These are phyloP conservation scores for Lodderomyces theae DNA, from an alignment of 1,139 yeast genomes.

Conservation along the genomic window DNA sequence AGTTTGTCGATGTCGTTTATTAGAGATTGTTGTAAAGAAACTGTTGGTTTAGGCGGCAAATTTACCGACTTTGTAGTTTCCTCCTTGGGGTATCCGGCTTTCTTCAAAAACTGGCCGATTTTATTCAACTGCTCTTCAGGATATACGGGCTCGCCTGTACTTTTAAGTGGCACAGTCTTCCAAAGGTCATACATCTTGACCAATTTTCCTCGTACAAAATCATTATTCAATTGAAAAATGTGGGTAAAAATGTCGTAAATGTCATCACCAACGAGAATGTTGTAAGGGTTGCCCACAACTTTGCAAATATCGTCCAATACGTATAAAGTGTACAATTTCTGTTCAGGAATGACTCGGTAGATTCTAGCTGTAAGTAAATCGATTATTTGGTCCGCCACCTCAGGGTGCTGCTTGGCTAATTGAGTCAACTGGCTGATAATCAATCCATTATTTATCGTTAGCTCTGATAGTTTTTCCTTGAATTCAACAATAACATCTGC, in stretches of 20 bases:
- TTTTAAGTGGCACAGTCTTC: slow-evolving; percentile 57
- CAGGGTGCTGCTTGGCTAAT: slow-evolving; percentile 80
- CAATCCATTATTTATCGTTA: slow-evolving; percentile 87
- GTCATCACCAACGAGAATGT: slow-evolving; percentile 65
- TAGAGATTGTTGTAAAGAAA: slow-evolving; percentile 22
- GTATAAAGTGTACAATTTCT: slow-evolving; percentile 80
- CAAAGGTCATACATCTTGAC: slow-evolving; percentile 82
- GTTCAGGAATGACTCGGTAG: slow-evolving; percentile 60
- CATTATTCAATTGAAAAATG: slow-evolving; percentile 76
- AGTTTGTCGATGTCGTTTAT: slow-evolving; percentile 46
- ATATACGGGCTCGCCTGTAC: slow-evolving; percentile 68
- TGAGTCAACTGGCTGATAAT: slow-evolving; percentile 83
- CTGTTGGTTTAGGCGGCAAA: slow-evolving; percentile 5
- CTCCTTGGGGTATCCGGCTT: slow-evolving; percentile 28
- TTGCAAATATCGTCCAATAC: slow-evolving; percentile 91
- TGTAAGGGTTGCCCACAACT: slow-evolving; percentile 86
- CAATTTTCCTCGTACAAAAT: slow-evolving; percentile 68
- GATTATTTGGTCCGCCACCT: slow-evolving; percentile 73
- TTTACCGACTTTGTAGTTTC: not conserved
- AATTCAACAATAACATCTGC: slow-evolving; percentile 49
- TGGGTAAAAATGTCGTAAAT: slow-evolving; percentile 68
- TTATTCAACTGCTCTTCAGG: slow-evolving; percentile 66
- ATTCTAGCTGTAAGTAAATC: slow-evolving; percentile 67
- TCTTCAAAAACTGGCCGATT: slow-evolving; percentile 69
- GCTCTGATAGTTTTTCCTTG: slow-evolving; percentile 62